Evolutionary conservation across 1,284 basidiomycete species (phyloP).

Genomic region (Amylostereum areolatum): DNA sequence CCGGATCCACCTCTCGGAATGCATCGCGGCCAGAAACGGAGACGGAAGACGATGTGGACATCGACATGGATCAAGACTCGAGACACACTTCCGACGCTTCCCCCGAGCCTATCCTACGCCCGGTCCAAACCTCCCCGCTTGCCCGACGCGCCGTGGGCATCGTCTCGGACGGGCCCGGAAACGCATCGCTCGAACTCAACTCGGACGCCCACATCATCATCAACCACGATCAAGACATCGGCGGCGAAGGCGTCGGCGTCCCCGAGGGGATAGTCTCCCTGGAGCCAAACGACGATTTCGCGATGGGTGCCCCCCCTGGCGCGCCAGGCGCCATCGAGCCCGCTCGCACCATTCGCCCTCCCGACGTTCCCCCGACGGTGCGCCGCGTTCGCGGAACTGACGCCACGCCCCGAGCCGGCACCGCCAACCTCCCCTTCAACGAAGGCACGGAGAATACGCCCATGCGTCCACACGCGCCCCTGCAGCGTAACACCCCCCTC

Average conservation of each 20-base stretch:
- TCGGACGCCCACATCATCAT: conserved; percentile 65
- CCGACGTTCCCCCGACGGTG: conserved; percentile 18
- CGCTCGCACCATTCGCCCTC: conserved; percentile 17
- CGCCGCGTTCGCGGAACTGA: conserved; percentile 14
- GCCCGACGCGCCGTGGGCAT: conserved; percentile 54
- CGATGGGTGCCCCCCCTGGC: conserved; percentile 81
- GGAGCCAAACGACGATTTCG: conserved; percentile 73
- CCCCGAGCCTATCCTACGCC: conserved; percentile 33
- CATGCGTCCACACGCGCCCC: conserved; percentile 14
- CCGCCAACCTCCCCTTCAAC: conserved; percentile 26
- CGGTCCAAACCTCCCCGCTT: conserved; percentile 24
- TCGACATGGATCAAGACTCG: conserved; percentile 46
- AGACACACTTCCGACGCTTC: conserved; percentile 22
- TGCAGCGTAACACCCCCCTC: conserved; percentile 12
- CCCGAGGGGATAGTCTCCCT: conserved; percentile 68
- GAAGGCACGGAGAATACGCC: conserved; percentile 8
- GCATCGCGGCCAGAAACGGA: conserved; percentile 64
- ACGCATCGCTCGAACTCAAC: conserved; percentile 38
- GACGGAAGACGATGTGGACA: conserved; percentile 66
- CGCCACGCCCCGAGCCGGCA: conserved; percentile 29
- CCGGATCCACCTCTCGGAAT: conserved; percentile 48
- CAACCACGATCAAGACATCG: conserved; percentile 43
- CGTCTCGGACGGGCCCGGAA: conserved; percentile 40
- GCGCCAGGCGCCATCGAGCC: conserved; percentile 69
- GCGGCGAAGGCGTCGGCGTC: conserved; percentile 47